Conservation (phyloP, 345 rosid species). For the Nephelium lappaceum region DNA sequence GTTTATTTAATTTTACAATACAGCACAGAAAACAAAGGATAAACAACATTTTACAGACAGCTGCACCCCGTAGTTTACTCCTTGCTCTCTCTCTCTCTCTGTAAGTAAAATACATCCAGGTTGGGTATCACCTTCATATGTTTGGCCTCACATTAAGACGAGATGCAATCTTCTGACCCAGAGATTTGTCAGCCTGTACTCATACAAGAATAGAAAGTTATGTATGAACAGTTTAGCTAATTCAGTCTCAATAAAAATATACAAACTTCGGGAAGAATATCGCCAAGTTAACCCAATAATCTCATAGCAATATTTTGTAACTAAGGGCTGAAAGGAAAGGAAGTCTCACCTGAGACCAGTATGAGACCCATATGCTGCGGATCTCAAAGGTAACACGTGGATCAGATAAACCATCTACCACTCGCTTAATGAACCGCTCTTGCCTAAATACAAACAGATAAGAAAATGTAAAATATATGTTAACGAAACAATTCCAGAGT, state of each 20-base stretch:
- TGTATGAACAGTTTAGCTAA: background rate
- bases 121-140: constrained; percentile 45
- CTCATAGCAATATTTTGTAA: background rate
- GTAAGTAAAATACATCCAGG: constrained; percentile 1
- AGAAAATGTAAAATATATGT: background rate
- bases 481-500: background rate
- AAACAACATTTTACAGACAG: constrained; percentile 11
- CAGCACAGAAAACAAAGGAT: constrained; percentile 14
- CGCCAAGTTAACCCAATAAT: background rate
- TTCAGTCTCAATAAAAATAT: background rate
- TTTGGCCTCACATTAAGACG: constrained; percentile 73
- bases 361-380: constrained; percentile 81
- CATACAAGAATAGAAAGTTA: constrained; percentile 8
- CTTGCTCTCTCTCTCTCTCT: constrained; percentile 9
- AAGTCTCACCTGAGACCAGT: constrained; percentile 72
- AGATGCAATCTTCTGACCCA: constrained; percentile 85
- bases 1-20: constrained; percentile 15
- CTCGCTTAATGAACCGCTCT: constrained; percentile 70
- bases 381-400: constrained; percentile 87
- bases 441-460: constrained; percentile 52
- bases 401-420: constrained; percentile 74
- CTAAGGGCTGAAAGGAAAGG: background rate
- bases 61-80: background rate
- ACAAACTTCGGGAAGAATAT: background rate
- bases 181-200: constrained; percentile 63